phyloP scores from a whole-genome alignment of 768 basidiomycete genomes.

The Xerocomellus dryophilus region DNA sequence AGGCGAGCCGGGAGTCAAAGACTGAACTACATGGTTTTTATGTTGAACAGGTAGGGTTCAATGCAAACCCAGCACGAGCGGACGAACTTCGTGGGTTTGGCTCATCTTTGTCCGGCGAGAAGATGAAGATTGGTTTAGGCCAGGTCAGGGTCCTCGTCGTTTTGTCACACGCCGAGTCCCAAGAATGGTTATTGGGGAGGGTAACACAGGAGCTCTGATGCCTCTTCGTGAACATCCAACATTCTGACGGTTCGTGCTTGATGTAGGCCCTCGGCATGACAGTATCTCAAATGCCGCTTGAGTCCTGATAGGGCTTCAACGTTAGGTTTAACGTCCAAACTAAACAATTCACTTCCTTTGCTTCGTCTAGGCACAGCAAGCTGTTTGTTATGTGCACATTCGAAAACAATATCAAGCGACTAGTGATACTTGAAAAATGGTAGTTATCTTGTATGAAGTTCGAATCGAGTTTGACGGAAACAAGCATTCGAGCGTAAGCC shows the following conservation, averaged over 20 bases:
- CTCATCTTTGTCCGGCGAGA: conserved; percentile 10
- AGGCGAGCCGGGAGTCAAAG: background rate
- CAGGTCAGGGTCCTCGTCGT: conserved; percentile 19
- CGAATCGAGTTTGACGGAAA: no score
- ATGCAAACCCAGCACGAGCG: conserved; percentile 8
- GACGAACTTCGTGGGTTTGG: conserved; percentile 15
- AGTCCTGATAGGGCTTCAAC: no score
- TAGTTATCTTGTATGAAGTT: no score
- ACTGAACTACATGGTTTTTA: background rate
- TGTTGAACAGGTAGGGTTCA: conserved; percentile 1
- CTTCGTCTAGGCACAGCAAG: background rate
- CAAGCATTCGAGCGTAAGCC: no score
- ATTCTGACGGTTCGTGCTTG: no score
- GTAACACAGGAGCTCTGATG: conserved; percentile 9
- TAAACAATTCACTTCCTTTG: background rate
- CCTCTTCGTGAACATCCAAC: background rate
- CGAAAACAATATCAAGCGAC: background rate
- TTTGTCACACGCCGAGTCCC: background rate
- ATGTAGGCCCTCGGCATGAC: background rate
- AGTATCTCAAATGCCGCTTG: background rate
- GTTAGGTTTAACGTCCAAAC: background rate
- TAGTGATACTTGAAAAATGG: no score
- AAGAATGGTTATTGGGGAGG: conserved; percentile 9
- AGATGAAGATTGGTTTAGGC: conserved; percentile 1
- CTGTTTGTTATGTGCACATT: background rate